phyloP scores from a whole-genome alignment of 2,329 filamentous ascomycete genomes.

The Cytospora paraplurivora region DNA sequence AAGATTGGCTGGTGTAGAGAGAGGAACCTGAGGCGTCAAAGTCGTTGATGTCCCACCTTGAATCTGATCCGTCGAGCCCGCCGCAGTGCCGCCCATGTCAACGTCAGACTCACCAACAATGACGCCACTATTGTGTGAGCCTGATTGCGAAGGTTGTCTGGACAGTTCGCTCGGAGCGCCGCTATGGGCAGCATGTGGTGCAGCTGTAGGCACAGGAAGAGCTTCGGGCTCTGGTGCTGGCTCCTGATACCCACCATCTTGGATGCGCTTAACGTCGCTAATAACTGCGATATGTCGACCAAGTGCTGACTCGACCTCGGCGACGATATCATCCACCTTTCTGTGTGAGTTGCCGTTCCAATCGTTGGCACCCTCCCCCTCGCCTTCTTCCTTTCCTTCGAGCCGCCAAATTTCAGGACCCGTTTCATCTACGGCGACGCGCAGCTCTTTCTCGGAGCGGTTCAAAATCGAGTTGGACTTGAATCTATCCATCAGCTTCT shows the following conservation, averaged over 20 bases:
- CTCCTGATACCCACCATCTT: constrained; percentile 77
- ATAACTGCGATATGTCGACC: constrained; percentile 67
- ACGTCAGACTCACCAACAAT: constrained; percentile 63
- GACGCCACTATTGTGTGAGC: constrained; percentile 58
- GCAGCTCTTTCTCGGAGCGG: constrained; percentile 74
- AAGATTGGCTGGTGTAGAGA: constrained; percentile 57
- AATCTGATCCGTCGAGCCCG: constrained; percentile 69
- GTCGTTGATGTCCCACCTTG: constrained; percentile 61
- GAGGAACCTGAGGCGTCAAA: constrained; percentile 62
- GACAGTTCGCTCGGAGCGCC: constrained; percentile 43
- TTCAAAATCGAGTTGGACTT: constrained; percentile 70
- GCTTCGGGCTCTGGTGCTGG: constrained; percentile 49
- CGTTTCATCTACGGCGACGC: constrained; percentile 62
- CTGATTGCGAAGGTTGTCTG: constrained; percentile 56
- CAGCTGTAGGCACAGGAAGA: constrained; percentile 36
- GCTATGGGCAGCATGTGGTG: constrained; percentile 29
- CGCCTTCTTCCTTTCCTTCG: constrained; percentile 57
- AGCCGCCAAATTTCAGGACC: constrained; percentile 65
- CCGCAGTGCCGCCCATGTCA: constrained; percentile 66
- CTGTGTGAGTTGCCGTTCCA: constrained; percentile 49
- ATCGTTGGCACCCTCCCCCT: constrained; percentile 49
- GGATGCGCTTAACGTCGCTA: constrained; percentile 68
- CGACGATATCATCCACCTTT: constrained; percentile 71
- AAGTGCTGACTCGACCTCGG: constrained; percentile 71
- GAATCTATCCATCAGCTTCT: constrained; percentile 72